A percentile compares a stretch with the other conserved stretches of the same genome.
These are phyloP conservation scores for Chlorella sp. DNA, from an alignment of 139 green algal genomes.

Conservation along the genomic window DNA sequence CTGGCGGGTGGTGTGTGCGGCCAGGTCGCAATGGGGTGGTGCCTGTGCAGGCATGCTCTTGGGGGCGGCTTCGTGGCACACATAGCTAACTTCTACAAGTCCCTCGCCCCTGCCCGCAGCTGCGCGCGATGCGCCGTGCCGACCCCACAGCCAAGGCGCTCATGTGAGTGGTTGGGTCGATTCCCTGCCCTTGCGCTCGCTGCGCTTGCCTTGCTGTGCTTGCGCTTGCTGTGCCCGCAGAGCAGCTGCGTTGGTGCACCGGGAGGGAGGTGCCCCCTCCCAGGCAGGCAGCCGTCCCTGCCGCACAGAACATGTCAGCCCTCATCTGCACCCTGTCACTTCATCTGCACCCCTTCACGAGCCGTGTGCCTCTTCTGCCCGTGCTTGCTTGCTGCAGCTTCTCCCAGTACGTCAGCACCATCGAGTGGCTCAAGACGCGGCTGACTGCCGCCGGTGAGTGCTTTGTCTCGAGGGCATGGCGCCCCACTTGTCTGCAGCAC, in stretches of 20 bases:
- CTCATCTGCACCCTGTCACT: too few species aligned
- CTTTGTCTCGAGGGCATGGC: too few species aligned
- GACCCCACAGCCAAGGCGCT: conserved; percentile 74
- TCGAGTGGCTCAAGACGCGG: conserved; percentile 65
- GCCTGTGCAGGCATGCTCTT: too few species aligned
- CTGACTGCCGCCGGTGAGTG: conserved; percentile 47
- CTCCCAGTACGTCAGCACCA: conserved; percentile 45
- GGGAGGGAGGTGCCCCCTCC: not conserved
- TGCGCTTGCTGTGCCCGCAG: conserved; percentile 26
- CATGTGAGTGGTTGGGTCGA: conserved; percentile 33
- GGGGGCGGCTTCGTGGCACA: too few species aligned
- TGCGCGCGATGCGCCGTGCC: conserved; percentile 63
- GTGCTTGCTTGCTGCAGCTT: not conserved
- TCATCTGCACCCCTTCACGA: not conserved
- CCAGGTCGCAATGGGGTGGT: too few species aligned
- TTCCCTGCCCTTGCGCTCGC: not conserved
- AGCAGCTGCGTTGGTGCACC: too few species aligned
- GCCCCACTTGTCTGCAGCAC: too few species aligned
- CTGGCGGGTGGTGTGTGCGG: too few species aligned
- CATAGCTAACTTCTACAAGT: too few species aligned
- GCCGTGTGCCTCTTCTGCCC: not conserved
- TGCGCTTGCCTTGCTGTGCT: not conserved
- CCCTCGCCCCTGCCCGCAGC: conserved; percentile 41
- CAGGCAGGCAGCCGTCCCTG: not conserved
- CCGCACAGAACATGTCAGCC: too few species aligned